A percentile compares a stretch with the other conserved stretches of the same genome.
These are phyloP conservation scores for Annulohypoxylon stygium DNA, from an alignment of 495 filamentous ascomycete genomes.

Conservation along the genomic window DNA sequence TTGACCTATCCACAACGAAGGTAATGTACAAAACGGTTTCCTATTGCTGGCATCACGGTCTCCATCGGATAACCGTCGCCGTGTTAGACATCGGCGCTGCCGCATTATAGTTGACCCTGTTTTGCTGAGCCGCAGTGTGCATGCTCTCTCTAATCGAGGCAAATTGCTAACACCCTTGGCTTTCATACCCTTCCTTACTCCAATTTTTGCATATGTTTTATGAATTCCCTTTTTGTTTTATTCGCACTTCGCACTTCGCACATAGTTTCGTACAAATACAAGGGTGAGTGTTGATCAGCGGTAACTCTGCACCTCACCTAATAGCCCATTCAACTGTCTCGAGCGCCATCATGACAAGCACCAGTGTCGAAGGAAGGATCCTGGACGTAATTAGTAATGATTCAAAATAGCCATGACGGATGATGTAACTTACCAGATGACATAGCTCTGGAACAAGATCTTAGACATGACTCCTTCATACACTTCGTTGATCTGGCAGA, in stretches of 20 bases:
- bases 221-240: conserved; percentile 14
- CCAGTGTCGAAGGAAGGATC: conserved; percentile 93
- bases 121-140: background rate
- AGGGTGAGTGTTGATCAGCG: background rate
- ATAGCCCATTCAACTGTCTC: conserved; percentile 93
- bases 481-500: conserved; percentile 97
- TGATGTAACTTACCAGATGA: conserved; percentile 78
- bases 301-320: conserved; percentile 8
- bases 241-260: conserved; percentile 29
- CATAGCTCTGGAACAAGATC: conserved; percentile 96
- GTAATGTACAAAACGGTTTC: conserved; percentile 14
- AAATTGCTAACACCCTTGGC: background rate
- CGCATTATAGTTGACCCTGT: background rate
- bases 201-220: background rate
- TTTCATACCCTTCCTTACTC: background rate
- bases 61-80: background rate
- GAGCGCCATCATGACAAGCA: conserved; percentile 90
- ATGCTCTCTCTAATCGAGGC: background rate
- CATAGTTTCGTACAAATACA: conserved; percentile 41
- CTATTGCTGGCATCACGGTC: background rate
- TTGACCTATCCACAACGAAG: background rate
- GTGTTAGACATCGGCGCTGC: background rate
- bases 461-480: conserved; percentile 94
- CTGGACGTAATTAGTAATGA: conserved; percentile 58
- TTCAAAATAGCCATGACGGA: background rate